These are phyloP conservation scores for Flaveria linearis DNA, from an alignment of 129 eudicot genomes.

Conservation along the genomic window DNA sequence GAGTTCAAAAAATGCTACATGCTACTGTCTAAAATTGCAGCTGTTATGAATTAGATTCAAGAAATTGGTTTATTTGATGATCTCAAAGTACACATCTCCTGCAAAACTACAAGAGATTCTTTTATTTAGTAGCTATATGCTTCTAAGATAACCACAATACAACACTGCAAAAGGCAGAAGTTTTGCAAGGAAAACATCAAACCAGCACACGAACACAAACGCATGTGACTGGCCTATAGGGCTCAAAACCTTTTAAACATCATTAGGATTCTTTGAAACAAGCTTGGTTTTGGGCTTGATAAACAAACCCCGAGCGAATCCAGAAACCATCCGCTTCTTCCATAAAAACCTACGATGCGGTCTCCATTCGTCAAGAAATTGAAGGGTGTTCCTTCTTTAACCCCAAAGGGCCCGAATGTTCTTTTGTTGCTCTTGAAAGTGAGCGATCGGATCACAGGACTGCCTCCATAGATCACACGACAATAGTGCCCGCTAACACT, in stretches of 20 bases:
- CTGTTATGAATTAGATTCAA: neutral
- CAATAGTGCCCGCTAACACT: conserved; percentile 50
- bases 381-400: conserved; percentile 66
- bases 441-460: conserved; percentile 54
- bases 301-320: conserved; percentile 50
- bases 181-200: too few species aligned
- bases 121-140: too few species aligned
- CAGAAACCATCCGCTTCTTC: conserved; percentile 1
- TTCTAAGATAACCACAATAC: too few species aligned
- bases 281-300: conserved; percentile 24
- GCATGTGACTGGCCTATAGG: neutral
- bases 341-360: conserved; percentile 45
- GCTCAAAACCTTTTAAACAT: conserved; percentile 1
- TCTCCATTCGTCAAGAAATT: conserved; percentile 49
- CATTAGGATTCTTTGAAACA: conserved; percentile 30
- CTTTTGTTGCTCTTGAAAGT: conserved; percentile 41
- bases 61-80: neutral
- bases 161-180: too few species aligned
- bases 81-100: neutral
- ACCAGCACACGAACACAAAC: too few species aligned
- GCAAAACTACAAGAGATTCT: too few species aligned
- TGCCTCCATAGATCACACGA: conserved; percentile 60
- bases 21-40: neutral
- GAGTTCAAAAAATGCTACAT: too few species aligned
- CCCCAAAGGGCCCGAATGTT: conserved; percentile 66